Evolutionary conservation across 116 monocot genomes (phyloP).

Genomic region (Iris pallida): DNA sequence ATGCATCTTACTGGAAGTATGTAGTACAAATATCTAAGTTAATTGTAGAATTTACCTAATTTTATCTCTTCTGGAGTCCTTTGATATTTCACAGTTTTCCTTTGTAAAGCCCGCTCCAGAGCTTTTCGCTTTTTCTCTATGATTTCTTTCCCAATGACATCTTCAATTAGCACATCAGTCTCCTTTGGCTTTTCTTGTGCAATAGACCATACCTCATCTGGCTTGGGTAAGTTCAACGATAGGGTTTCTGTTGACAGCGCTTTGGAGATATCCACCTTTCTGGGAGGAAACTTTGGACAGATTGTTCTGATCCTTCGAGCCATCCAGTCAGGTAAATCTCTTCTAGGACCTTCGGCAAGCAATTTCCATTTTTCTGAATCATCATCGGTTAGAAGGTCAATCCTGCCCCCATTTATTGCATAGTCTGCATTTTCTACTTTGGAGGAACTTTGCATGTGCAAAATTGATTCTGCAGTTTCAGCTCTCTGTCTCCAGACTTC

Average conservation of each 20-base stretch:
- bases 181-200: slow-evolving; percentile 20
- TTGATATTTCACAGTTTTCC: slow-evolving; percentile 15
- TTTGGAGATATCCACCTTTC: slow-evolving; percentile 11
- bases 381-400: slow-evolving; percentile 9
- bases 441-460: not conserved
- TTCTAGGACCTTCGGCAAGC: slow-evolving; percentile 16
- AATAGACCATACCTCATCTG: slow-evolving; percentile 17
- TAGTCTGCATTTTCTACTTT: slow-evolving; percentile 9
- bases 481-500: slow-evolving; percentile 18
- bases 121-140: slow-evolving; percentile 19
- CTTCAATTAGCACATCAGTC: slow-evolving; percentile 9
- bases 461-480: slow-evolving; percentile 13
- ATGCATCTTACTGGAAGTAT: not conserved
- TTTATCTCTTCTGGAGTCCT: slow-evolving; percentile 8
- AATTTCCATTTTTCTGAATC: slow-evolving; percentile 19
- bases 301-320: slow-evolving; percentile 11
- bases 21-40: no score
- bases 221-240: slow-evolving; percentile 9
- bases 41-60: slow-evolving; percentile 4
- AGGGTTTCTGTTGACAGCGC: slow-evolving; percentile 10
- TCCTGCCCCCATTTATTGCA: slow-evolving; percentile 16
- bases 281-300: slow-evolving; percentile 11
- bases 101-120: slow-evolving; percentile 12
- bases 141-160: slow-evolving; percentile 12
- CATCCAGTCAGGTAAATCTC: slow-evolving; percentile 18